Percentiles rank a stretch among this genome's conserved stretches.
phyloP scores from a whole-genome alignment of 768 basidiomycete genomes.

The Mycena capillaripes region DNA sequence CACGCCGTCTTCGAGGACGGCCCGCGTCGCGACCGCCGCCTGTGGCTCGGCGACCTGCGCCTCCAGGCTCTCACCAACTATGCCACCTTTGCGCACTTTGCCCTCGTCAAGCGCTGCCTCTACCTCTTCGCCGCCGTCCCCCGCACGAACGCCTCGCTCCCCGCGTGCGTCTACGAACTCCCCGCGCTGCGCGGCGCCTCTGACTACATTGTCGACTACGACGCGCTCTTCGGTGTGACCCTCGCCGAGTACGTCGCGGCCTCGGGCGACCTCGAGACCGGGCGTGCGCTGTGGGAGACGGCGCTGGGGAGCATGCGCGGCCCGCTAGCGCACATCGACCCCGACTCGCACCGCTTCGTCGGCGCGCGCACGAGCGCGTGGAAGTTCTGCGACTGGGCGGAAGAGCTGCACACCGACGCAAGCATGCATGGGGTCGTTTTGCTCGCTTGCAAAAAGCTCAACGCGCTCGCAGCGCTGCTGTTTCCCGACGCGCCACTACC shows the following conservation, averaged over 20 bases:
- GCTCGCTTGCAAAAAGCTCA: slow-evolving; percentile 5
- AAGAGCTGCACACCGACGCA: slow-evolving; percentile 13
- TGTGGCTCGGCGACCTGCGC: slow-evolving; percentile 17
- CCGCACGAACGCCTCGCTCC: slow-evolving; percentile 14
- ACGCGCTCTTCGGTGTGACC: slow-evolving; percentile 4
- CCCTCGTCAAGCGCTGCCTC: slow-evolving; percentile 14
- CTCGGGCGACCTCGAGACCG: slow-evolving; percentile 16
- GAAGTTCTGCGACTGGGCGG: slow-evolving; percentile 18
- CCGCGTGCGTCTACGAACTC: slow-evolving; percentile 2
- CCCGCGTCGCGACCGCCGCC: slow-evolving; percentile 17
- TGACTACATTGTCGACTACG: slow-evolving; percentile 11
- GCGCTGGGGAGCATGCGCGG: slow-evolving; percentile 12
- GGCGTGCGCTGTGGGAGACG: slow-evolving; percentile 6
- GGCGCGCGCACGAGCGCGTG: slow-evolving; percentile 10
- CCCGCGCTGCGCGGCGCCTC: slow-evolving; percentile 12
- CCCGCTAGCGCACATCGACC: slow-evolving; percentile 11
- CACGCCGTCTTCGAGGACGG: slow-evolving; percentile 17
- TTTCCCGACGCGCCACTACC: slow-evolving; percentile 10
- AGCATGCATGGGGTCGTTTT: slow-evolving; percentile 6
- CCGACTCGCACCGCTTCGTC: slow-evolving; percentile 10
- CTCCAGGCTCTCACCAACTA: slow-evolving; percentile 16
- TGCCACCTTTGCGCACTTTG: slow-evolving; percentile 11
- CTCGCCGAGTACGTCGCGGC: slow-evolving; percentile 10
- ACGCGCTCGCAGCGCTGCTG: slow-evolving; percentile 5
- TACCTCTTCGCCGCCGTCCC: slow-evolving; percentile 17